Base-by-base conservation (phyloP, 768 basidiomycete species). In the Mycena polygramma region DNA sequence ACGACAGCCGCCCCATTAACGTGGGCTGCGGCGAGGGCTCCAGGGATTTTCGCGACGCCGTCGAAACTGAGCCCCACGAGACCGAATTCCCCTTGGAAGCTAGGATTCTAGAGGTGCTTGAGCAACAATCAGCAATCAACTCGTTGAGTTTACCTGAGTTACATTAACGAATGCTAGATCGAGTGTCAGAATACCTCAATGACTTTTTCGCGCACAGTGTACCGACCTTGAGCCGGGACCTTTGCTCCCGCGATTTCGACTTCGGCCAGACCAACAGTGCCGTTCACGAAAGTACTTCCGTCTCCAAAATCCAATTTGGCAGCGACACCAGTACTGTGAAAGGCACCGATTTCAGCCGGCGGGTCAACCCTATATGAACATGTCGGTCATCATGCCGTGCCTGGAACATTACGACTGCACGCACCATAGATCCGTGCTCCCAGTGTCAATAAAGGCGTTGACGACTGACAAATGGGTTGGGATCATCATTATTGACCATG, bases 241-340 rank as follows among this genome's bases (percentile, higher is more conserved):
- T 6, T 46, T 39, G 48, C n/a, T 9, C 68, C 61, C n/a, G 68
- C 62, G 45, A 69, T 64, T 10, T 58, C 57, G 10, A 69, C 36
- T 1, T 46, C 17, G n/a, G 39, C 68, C 53, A 63, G 39, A 6
- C 55, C 62, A 8, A 69, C 41, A 2, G 68, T 63, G 24, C 68
- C 68, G 30, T 69, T 69, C 2, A 69, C 37, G 15, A 57, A 54
- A 11, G 45, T n/a, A 22, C 11, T 35, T 6, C 68, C 68, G 30
- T 64, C 53, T 1, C 20, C 53, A 19, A 24, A 64, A 13, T 2
- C 10, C 1, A 64, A 8, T 55, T 39, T 20, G 8, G 4, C 45
- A n/a, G 37, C 39, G 13, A 24, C 63, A 20, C 53, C 53, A 1
- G 63, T 64, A 24, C 43, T 35, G 5, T 64, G 10, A 37, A 64